Conservation (phyloP, 31 red algal genomes). For the Endocladia muricata region DNA sequence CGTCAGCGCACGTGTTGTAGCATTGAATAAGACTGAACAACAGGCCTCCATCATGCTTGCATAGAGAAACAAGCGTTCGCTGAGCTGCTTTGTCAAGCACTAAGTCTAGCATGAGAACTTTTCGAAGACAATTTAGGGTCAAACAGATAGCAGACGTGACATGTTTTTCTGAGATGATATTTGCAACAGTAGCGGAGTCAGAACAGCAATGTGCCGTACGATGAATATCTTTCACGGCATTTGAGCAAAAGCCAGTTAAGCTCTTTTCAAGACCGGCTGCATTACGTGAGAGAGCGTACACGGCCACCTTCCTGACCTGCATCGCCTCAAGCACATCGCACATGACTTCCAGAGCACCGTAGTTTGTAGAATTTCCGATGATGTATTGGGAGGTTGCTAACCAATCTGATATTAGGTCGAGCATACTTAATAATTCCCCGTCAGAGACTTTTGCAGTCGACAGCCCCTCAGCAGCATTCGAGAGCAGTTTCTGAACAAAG, state of each 20-base stretch:
- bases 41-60: slow-evolving; percentile 9
- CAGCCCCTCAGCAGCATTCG: too few species aligned
- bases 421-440: too few species aligned
- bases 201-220: not conserved
- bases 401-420: too few species aligned
- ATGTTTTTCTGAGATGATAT: too few species aligned
- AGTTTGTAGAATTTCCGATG: too few species aligned
- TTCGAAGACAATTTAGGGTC: slow-evolving; percentile 1
- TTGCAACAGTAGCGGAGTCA: too few species aligned
- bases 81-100: slow-evolving; percentile 39
- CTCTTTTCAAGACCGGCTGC: not conserved
- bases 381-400: too few species aligned
- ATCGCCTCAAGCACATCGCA: not conserved
- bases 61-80: not conserved
- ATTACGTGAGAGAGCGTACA: not conserved
- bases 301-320: not conserved
- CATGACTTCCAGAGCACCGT: too few species aligned
- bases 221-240: not conserved
- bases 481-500: too few species aligned
- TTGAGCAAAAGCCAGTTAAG: not conserved
- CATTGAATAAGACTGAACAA: not conserved
- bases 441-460: too few species aligned
- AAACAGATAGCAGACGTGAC: too few species aligned
- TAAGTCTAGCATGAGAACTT: slow-evolving; percentile 30
- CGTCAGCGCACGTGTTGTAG: not conserved